A percentile compares a stretch with the other conserved stretches of the same genome.
Evolutionary conservation across 805 yeast genomes (phyloP).

Genomic region (Saturnispora gosingensis): DNA sequence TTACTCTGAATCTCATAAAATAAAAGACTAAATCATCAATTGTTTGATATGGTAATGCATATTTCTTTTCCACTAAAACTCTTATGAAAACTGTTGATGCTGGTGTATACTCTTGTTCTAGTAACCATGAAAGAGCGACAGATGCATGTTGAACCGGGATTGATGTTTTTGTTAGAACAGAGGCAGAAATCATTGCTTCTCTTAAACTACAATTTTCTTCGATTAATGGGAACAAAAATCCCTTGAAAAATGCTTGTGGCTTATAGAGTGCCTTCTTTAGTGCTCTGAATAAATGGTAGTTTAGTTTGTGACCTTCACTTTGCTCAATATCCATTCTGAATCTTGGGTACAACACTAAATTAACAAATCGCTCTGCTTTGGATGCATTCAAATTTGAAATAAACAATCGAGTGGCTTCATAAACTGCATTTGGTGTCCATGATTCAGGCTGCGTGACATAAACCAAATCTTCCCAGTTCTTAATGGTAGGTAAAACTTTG

Average conservation of each 20-base stretch:
- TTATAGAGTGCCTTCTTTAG: conserved; percentile 88
- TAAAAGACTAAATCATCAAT: conserved; percentile 90
- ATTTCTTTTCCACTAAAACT: conserved; percentile 84
- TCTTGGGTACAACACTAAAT: conserved; percentile 56
- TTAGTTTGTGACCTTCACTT: conserved; percentile 66
- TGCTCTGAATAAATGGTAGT: conserved; percentile 89
- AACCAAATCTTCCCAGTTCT: conserved; percentile 91
- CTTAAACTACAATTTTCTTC: conserved; percentile 83
- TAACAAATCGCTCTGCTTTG: conserved; percentile 82
- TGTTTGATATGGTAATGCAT: conserved; percentile 94
- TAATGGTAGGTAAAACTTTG: conserved; percentile 86
- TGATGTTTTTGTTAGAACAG: conserved; percentile 80
- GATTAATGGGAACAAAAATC: conserved; percentile 84
- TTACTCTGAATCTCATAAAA: conserved; percentile 79
- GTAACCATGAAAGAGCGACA: conserved; percentile 80
- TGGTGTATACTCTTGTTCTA: conserved; percentile 77
- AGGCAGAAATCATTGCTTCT: conserved; percentile 93
- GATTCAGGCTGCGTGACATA: conserved; percentile 85
- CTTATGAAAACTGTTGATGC: conserved; percentile 86
- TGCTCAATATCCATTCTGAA: conserved; percentile 65
- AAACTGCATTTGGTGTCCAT: conserved; percentile 94
- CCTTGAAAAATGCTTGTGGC: conserved; percentile 97
- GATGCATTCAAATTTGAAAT: conserved; percentile 82
- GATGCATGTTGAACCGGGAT: conserved; percentile 94
- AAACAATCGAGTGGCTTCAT: conserved; percentile 90